Evolutionary conservation across 139 green algal species (phyloP), one percentile per base, ranked within the genome.

Genomic region (Closterium sp.): DNA sequence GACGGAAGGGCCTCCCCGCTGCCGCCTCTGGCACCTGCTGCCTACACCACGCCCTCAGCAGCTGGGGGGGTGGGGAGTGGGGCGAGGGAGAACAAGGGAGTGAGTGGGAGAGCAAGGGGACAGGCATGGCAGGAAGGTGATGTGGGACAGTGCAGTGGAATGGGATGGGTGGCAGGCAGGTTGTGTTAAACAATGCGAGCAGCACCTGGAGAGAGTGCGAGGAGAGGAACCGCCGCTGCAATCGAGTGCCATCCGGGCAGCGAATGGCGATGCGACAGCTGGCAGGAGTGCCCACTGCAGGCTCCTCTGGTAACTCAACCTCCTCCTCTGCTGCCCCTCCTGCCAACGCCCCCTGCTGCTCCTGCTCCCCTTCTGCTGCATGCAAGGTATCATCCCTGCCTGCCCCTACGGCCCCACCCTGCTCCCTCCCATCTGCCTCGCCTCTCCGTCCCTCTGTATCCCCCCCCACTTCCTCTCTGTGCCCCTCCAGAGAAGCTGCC

Each of bases 11-110:
- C 85, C 92, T 73, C 30, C 91, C 91, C 30, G 17, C 34, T 30
- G n/a, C 28, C 19, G 92, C 92, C 85, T 94, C 92, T 27, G 91
- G 91, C 50, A 94, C 92, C 70, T 95, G 34, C 91, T 42, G 30
- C 22, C 34, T 4, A 84, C 91, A 94, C 24, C 87, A 94, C 9
- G 92, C n/a, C 17, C 45, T 93, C 91, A 94, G 70, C 19, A 95
- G 24, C 91, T 95, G 92, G 88, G 94, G 31, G 28, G 4, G 31
- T 22, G 17, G 31, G 31, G 88, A 19, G 30, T 22, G 11, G 28
- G 28, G 28, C 19, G 30, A 27, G 28, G 9, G 30, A 31, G 30
- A 24, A 27, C 1, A 31, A 24, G 5, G 88, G 17, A 85, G 88
- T 62, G 28, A 31, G 38, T 45, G 38, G 38, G 38, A 45, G 38